Percentiles rank a stretch among this genome's conserved stretches.
These are phyloP conservation scores for Metschnikowia orientalis DNA, from an alignment of 805 yeast species.

Conservation along the genomic window DNA sequence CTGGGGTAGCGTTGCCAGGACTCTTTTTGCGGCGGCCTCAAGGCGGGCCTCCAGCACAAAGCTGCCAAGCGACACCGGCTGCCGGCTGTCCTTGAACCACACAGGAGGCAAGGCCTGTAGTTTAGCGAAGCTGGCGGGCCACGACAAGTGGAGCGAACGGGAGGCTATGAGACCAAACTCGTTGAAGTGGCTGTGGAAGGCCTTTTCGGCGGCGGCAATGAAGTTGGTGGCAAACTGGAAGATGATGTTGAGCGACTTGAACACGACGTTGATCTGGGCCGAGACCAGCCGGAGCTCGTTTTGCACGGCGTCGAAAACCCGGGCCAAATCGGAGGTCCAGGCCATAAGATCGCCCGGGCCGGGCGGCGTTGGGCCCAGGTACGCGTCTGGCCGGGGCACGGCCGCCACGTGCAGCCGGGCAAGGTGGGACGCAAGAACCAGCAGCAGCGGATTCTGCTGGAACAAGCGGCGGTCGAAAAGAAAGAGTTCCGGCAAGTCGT, in stretches of 20 bases:
- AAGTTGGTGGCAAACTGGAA: conserved; percentile 48
- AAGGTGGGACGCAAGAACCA: conserved; percentile 7
- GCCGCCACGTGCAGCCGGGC: conserved; percentile 3
- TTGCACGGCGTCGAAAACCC: too few species aligned
- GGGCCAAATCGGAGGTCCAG: too few species aligned
- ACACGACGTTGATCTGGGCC: conserved; percentile 37
- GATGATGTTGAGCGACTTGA: conserved; percentile 45
- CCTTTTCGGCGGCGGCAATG: conserved; percentile 46
- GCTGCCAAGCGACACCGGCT: conserved; percentile 26
- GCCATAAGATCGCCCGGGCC: not conserved
- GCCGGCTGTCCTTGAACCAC: conserved; percentile 26
- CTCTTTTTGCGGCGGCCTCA: conserved; percentile 26
- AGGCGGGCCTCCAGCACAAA: conserved; percentile 30
- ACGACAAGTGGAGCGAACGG: conserved; percentile 38
- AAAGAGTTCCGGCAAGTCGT: conserved; percentile 53
- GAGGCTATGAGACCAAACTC: conserved; percentile 35
- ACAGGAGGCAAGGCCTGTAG: conserved; percentile 36
- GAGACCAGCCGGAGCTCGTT: conserved; percentile 15
- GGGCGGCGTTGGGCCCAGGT: not conserved
- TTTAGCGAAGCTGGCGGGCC: conserved; percentile 30
- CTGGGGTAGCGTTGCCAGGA: conserved; percentile 24
- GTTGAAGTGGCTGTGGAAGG: conserved; percentile 36
- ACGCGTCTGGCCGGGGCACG: too few species aligned
- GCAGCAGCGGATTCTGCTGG: conserved; percentile 19
- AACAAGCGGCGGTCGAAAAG: conserved; percentile 63